Percentiles rank a stretch among this genome's conserved stretches.
phyloP scores from a whole-genome alignment of 2,329 filamentous ascomycete genomes.

The Macrophomina phaseolina region DNA sequence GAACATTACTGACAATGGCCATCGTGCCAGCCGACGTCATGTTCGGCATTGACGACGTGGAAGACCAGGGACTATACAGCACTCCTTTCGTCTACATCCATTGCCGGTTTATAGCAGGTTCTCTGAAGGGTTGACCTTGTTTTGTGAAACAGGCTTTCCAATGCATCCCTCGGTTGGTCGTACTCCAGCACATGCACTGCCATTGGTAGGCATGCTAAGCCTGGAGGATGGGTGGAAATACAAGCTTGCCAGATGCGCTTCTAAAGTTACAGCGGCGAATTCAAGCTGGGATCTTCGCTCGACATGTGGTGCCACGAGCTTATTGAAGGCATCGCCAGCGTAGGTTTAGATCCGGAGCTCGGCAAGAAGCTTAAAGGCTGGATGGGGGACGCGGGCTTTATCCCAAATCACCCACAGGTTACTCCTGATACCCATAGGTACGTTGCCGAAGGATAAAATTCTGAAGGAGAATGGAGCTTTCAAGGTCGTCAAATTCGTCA shows the following conservation, averaged over 20 bases:
- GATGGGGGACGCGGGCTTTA: constrained; percentile 41
- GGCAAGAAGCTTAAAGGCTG: constrained; percentile 38
- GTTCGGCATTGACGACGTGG: constrained; percentile 51
- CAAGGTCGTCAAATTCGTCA: constrained; percentile 35
- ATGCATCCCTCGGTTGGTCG: constrained; percentile 30
- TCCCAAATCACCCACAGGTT: constrained; percentile 41
- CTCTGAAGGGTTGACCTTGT: constrained; percentile 42
- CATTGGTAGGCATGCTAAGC: constrained; percentile 40
- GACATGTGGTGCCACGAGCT: constrained; percentile 28
- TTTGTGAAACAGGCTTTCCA: constrained; percentile 39
- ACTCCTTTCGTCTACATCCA: constrained; percentile 44
- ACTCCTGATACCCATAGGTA: constrained; percentile 36
- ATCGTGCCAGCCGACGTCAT: constrained; percentile 46
- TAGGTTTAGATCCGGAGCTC: not conserved
- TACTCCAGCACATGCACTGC: not conserved
- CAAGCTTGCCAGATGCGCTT: constrained; percentile 33
- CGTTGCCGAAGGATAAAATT: constrained; percentile 33
- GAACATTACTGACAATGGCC: not conserved
- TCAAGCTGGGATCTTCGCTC: constrained; percentile 30
- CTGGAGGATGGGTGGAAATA: constrained; percentile 45
- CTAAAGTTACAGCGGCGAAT: constrained; percentile 5
- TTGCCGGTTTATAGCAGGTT: constrained; percentile 38
- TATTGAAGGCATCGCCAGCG: not conserved
- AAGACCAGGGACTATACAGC: constrained; percentile 47
- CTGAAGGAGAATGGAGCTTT: constrained; percentile 38